A percentile compares a stretch with the other conserved stretches of the same genome.
phyloP scores from a whole-genome alignment of 169 alveolate genomes.

The Plasmodium blacklocki region DNA sequence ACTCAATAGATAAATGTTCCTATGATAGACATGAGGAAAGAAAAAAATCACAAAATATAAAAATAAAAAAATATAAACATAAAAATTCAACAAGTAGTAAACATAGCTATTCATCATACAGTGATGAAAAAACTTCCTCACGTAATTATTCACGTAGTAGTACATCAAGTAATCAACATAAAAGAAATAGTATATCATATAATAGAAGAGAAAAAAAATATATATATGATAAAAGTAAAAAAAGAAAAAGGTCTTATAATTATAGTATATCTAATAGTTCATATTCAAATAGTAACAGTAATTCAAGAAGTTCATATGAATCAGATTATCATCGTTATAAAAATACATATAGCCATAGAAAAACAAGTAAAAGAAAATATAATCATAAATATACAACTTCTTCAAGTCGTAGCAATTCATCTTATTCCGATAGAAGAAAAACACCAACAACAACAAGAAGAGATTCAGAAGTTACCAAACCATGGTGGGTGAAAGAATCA shows the following conservation, averaged over 20 bases:
- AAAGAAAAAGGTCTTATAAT: conserved; percentile 7
- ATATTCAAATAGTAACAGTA: background rate
- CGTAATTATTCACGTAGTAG: conserved; percentile 13
- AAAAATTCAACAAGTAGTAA: conserved; percentile 21
- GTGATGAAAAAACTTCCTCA: conserved; percentile 3
- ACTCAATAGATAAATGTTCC: conserved; percentile 2
- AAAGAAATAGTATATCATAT: background rate
- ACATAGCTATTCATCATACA: conserved; percentile 28
- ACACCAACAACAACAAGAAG: conserved; percentile 19
- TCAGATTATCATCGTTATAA: conserved; percentile 5
- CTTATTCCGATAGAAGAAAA: conserved; percentile 30
- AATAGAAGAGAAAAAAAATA: conserved; percentile 9
- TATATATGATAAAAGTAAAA: conserved; percentile 3
- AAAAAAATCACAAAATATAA: background rate
- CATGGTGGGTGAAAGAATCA: conserved; percentile 75
- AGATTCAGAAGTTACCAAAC: conserved; percentile 36
- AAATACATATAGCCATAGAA: background rate
- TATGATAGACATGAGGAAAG: background rate
- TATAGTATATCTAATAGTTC: conserved; percentile 17
- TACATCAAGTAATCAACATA: background rate
- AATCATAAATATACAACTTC: conserved; percentile 8
- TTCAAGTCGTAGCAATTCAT: conserved; percentile 19
- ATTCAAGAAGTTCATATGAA: conserved; percentile 35
- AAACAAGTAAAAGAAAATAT: background rate
- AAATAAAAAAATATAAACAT: background rate